These are phyloP conservation scores for Xylaria hypoxylon DNA, from an alignment of 2,329 filamentous ascomycete species.

Conservation along the genomic window DNA sequence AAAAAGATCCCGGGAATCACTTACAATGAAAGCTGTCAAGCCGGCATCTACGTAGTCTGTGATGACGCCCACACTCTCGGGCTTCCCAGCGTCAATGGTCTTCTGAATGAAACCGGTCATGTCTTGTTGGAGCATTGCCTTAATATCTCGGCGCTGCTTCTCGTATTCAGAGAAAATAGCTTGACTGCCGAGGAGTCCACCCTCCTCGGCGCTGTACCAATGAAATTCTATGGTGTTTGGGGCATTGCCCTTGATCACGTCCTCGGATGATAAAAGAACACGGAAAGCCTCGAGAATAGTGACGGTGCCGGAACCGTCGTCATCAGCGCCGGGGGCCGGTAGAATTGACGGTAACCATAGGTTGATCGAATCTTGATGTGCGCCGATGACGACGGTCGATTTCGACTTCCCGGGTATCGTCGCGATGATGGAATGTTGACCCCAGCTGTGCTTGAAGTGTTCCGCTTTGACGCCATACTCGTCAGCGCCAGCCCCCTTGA, in stretches of 20 bases:
- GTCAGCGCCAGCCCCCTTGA: conserved; percentile 77
- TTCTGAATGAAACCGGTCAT: conserved; percentile 93
- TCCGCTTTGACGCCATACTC: conserved; percentile 74
- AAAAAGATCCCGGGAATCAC: background rate
- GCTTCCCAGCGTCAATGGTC: conserved; percentile 83
- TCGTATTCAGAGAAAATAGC: conserved; percentile 88
- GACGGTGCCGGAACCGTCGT: conserved; percentile 92
- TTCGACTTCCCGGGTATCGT: conserved; percentile 88
- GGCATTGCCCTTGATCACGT: conserved; percentile 76
- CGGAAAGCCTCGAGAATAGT: conserved; percentile 94
- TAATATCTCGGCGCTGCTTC: conserved; percentile 77
- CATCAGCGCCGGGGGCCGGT: conserved; percentile 91
- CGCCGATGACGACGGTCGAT: conserved; percentile 87
- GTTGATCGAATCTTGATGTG: conserved; percentile 96
- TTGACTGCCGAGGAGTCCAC: conserved; percentile 76
- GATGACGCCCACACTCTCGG: conserved; percentile 91
- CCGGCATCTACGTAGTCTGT: conserved; percentile 88
- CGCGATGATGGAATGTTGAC: conserved; percentile 90
- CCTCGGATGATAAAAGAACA: conserved; percentile 78
- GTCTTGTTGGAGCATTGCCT: conserved; percentile 98
- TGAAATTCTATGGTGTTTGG: conserved; percentile 95
- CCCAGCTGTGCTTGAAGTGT: conserved; percentile 85
- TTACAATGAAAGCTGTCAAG: conserved; percentile 82
- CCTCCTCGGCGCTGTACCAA: conserved; percentile 85
- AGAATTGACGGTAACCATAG: conserved; percentile 86